phyloP scores from a whole-genome alignment of 2,329 filamentous ascomycete genomes.

The Clathrospora elynae region DNA sequence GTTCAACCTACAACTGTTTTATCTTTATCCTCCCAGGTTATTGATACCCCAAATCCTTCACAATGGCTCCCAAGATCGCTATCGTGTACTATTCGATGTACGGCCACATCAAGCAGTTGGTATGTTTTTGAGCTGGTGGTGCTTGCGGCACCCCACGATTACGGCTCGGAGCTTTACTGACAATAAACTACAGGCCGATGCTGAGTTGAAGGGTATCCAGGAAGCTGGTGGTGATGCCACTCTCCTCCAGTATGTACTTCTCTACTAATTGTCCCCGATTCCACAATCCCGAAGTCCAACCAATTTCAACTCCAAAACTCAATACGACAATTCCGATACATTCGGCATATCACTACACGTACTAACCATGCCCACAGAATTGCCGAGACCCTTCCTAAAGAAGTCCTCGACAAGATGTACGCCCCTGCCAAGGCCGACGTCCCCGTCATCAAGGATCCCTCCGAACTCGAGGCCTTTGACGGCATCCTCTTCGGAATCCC shows the following conservation, averaged over 20 bases:
- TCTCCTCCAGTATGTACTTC: constrained; percentile 71
- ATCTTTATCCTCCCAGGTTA: constrained; percentile 1
- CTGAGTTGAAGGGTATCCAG: constrained; percentile 88
- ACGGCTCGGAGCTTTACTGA: constrained; percentile 3
- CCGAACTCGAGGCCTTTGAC: constrained; percentile 75
- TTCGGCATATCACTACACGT: background rate
- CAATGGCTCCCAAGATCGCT: constrained; percentile 87
- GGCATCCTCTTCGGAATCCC: constrained; percentile 92
- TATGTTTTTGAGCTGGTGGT: constrained; percentile 21
- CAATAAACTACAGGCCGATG: constrained; percentile 69
- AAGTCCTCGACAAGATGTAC: constrained; percentile 89
- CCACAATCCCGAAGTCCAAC: constrained; percentile 1
- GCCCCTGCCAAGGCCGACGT: constrained; percentile 78
- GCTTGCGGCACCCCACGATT: constrained; percentile 1
- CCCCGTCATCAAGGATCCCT: constrained; percentile 63
- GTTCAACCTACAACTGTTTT: constrained; percentile 4
- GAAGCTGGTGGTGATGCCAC: constrained; percentile 81
- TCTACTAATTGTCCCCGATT: background rate
- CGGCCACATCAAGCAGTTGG: constrained; percentile 43
- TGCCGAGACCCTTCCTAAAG: constrained; percentile 81
- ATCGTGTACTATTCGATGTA: constrained; percentile 70
- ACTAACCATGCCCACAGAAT: constrained; percentile 57
- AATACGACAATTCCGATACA: background rate
- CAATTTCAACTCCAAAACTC: background rate
- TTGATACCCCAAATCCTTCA: constrained; percentile 27